Evolutionary conservation across 2,329 filamentous ascomycete species (phyloP), one percentile per base, ranked within the genome.

Genomic region (Fonsecaea pedrosoi): DNA sequence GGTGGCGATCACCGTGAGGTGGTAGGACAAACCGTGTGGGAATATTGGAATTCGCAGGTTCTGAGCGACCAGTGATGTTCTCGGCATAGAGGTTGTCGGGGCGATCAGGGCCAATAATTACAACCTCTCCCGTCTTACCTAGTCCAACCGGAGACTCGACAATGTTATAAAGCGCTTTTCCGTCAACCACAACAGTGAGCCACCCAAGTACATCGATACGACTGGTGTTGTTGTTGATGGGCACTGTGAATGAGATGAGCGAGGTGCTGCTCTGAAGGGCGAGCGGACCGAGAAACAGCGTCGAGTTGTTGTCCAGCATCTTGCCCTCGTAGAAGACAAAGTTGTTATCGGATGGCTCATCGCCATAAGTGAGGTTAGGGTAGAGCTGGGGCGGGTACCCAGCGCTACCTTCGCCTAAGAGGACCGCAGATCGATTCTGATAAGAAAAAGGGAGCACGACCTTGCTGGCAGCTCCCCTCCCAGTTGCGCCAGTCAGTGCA

Each of bases 191-290:
- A 4, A 92, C 82, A 1, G 92, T 96, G 81, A 96, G 86, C 81
- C 92, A 96, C 1, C 92, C 93, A 4, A 97, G 82, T 0, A 94
- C 85, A 67, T 90, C 87, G 5, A 80, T 81, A 1, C 84, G 84
- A 1, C 83, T 82, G 71, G 89, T 90, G 75, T 90, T 87, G 12
- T 66, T 69, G 66, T 91, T 85, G 58, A 97, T 87, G 0, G 93
- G 92, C 10, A 94, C 79, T 0, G 92, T 96, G 66, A 96, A 82
- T 2, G 92, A 96, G 13, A 96, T 77, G 12, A 97, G 80, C 25
- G 92, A 91, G 69, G 89, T 90, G 0, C 87, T 87, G 55, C 85
- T 80, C 74, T 96, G 94, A 69, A 95, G 78, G 25, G 86, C 82
- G 63, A 91, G 82, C 0, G 92, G 92, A 0, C 93, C 93, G 0